Evolutionary conservation across 1,139 yeast species (phyloP).

Genomic region (Yamadazyma dendronema): DNA sequence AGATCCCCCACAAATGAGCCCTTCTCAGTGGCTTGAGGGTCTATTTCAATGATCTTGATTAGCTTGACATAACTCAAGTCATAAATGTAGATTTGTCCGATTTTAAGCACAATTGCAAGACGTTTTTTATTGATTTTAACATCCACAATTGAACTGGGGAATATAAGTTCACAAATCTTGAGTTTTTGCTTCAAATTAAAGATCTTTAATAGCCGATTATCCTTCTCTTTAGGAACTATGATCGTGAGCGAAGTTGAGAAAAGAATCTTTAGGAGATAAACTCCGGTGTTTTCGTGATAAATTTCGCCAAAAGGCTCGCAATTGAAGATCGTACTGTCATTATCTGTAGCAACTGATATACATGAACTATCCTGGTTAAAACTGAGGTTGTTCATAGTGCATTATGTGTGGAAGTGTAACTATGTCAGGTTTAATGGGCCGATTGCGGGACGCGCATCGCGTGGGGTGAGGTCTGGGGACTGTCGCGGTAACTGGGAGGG

Average conservation of each 20-base stretch:
- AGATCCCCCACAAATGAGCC: constrained; percentile 42
- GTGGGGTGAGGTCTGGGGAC: no score
- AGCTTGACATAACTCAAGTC: constrained; percentile 72
- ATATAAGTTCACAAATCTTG: constrained; percentile 68
- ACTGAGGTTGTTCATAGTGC: constrained; percentile 35
- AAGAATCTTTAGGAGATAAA: constrained; percentile 54
- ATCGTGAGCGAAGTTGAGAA: constrained; percentile 71
- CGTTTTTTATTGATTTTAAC: constrained; percentile 67
- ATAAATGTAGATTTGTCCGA: constrained; percentile 66
- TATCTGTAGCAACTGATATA: constrained; percentile 36
- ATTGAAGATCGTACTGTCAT: constrained; percentile 39
- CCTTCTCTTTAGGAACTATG: constrained; percentile 48
- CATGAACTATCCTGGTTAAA: constrained; percentile 48
- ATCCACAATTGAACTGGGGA: constrained; percentile 59
- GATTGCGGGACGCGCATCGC: no score
- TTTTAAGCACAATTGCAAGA: constrained; percentile 56
- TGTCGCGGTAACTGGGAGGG: no score
- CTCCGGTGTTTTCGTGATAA: constrained; percentile 24
- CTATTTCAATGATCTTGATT: constrained; percentile 55
- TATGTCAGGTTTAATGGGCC: no score
- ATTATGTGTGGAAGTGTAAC: background rate
- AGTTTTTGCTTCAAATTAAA: constrained; percentile 67
- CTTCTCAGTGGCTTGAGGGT: constrained; percentile 6
- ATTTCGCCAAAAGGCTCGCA: constrained; percentile 51
- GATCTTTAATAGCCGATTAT: constrained; percentile 54